Evolutionary conservation across 164 flowering plant genomes (phyloP).

Genomic region (Vitis riparia): DNA sequence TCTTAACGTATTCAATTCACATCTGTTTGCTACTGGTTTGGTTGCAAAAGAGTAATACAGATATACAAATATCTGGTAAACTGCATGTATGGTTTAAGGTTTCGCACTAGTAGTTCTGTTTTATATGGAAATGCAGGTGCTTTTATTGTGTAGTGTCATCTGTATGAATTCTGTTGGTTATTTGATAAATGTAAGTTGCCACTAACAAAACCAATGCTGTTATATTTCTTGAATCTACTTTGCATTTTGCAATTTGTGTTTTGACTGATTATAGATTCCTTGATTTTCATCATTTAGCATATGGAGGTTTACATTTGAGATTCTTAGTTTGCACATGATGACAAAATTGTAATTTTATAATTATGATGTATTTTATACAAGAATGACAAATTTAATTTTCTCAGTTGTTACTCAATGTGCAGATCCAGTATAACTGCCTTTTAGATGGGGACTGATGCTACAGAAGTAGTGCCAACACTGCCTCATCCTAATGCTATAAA

Average conservation of each 20-base stretch:
- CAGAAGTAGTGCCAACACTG: conserved; percentile 24
- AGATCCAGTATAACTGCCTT: conserved; percentile 14
- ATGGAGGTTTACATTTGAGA: background rate
- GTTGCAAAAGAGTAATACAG: no score
- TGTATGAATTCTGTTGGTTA: background rate
- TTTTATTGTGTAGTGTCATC: no score
- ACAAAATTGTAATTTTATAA: no score
- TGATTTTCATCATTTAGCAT: background rate
- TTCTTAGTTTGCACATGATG: no score
- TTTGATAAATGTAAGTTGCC: background rate
- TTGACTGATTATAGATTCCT: background rate
- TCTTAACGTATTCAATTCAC: no score
- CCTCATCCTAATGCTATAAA: conserved; percentile 22
- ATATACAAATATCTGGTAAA: no score
- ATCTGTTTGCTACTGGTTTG: no score
- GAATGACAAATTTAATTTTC: background rate
- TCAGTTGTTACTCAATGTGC: background rate
- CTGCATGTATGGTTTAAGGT: no score
- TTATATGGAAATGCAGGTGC: no score
- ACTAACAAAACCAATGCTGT: background rate
- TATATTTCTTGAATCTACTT: background rate
- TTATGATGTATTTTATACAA: background rate
- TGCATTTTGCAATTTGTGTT: background rate
- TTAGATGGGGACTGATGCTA: conserved; percentile 44
- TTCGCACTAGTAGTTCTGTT: no score